Base-by-base conservation (phyloP, 768 basidiomycete species). In the Floccularia luteovirens region DNA sequence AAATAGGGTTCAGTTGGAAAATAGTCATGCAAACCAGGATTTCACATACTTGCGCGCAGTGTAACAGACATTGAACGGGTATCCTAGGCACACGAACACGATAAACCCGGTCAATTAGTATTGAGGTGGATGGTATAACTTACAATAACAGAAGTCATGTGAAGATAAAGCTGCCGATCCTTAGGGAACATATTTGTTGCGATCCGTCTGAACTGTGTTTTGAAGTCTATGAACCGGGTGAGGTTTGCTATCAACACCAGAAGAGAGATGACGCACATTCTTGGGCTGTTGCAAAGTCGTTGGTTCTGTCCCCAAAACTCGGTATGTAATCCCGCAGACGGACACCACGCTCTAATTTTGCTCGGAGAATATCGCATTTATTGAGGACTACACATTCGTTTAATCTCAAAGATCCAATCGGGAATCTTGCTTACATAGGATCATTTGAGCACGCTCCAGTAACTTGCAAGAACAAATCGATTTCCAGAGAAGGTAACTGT, bases 111-210 rank as follows among this genome's bases (percentile, higher is more conserved):
- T n/a, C n/a, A 8, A 19, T 17, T 8, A 34, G n/a, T 13, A n/a
- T 16, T 16, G 33, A 3, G 3, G 11, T 13, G n/a, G 36, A 11
- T 7, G 7, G 31, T 16, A 13, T 12, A n/a, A 70, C 82, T 59
- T 53, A 88, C 85, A 46, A 88, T 75, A 36, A 87, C 82, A 36
- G 83, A 82, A 24, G 86, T 89, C 27, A 82, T 66, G 63, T 87
- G 80, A 38, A 79, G 69, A 48, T 77, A 82, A 57, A 85, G 84
- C 1, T 75, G 72, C 3, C 86, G 72, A 30, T 74, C 70, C 20
- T 73, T 66, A 11, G 82, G 79, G 1, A 84, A 85, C 46, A 70
- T 61, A 31, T 70, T 66, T 46, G 71, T 76, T 33, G 71, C 69
- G 25, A 86, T 82, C 39, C 88, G 84, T 52, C 75, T 83, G 59